Evolutionary conservation across 495 filamentous ascomycete species (phyloP), one percentile per base, ranked within the genome.

Genomic region (Articulospora tetracladia): DNA sequence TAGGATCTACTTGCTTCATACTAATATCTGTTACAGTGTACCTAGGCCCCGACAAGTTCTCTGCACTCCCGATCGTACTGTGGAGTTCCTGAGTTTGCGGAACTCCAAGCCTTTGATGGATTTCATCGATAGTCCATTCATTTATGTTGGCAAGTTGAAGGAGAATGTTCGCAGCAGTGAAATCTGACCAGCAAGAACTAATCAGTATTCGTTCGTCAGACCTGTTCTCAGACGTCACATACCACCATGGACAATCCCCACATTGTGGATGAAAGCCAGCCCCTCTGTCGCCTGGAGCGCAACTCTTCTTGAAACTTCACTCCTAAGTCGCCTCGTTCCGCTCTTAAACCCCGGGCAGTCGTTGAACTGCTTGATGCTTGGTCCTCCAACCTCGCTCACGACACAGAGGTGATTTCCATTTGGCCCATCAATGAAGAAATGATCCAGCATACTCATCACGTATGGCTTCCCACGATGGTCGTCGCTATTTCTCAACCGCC

Each of bases 371-470:
- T 52, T 51, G 22, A 63, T 32, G 27, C 60, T 63, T 25, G 60
- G 60, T 15, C 60, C 60, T 8, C 27, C 48, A 1, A 63, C 55
- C 36, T 63, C 56, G 63, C 61, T 1, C 24, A 77, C 75, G 6
- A 72, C 53, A 56, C 71, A 74, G 7, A 68, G 55, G 51, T 78
- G 75, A n/a, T 44, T 52, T 0, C 74, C 73, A 47, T 77, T 76
- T 13, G 73, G 72, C 2, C 75, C 75, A 19, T 71, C 52, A 15
- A 76, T 32, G 64, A 56, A 68, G 46, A 78, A 77, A n/a, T 71
- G 55, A 23, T 73, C 66, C 0, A 72, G 30, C 34, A 63, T 25
- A 19, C 49, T 51, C 32, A 49, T 58, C 4, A 63, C 48, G 34
- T 55, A 50, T 26, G 25, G 32, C 19, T 49, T 47, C n/a, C 60